Conservation (phyloP, 345 rosid genomes). For the Camelina sativa region DNA sequence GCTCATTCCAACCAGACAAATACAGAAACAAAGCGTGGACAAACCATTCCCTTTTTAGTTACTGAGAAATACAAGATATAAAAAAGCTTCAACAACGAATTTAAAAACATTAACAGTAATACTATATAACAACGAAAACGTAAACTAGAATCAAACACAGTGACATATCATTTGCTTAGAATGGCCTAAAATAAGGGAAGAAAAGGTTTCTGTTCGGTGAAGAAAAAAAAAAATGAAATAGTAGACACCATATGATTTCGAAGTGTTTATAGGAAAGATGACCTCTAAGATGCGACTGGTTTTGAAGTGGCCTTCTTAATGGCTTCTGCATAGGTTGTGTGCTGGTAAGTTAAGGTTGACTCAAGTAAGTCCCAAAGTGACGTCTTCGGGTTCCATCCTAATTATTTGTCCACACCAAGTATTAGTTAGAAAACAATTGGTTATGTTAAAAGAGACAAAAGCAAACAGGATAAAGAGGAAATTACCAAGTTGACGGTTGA, state of each 20-base stretch:
- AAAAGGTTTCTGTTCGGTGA: slow-evolving; percentile 27
- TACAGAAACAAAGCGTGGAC: slow-evolving; percentile 8
- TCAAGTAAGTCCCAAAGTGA: slow-evolving; percentile 96
- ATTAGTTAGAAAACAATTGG: slow-evolving; percentile 14
- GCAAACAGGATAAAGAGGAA: neutral
- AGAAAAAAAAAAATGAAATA: slow-evolving; percentile 30
- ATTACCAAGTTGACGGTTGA: slow-evolving; percentile 86
- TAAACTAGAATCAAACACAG: slow-evolving; percentile 39
- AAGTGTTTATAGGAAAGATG: slow-evolving; percentile 16
- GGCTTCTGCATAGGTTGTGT: slow-evolving; percentile 94
- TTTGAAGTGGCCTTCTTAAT: slow-evolving; percentile 73
- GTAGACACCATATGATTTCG: slow-evolving; percentile 27
- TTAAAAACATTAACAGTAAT: slow-evolving; percentile 27
- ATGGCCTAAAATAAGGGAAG: slow-evolving; percentile 29
- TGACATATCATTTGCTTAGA: slow-evolving; percentile 35
- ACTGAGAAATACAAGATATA: slow-evolving; percentile 31
- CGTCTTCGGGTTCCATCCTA: slow-evolving; percentile 98
- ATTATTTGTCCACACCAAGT: slow-evolving; percentile 1
- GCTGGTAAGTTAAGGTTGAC: slow-evolving; percentile 94
- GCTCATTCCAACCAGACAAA: neutral
- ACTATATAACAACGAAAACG: slow-evolving; percentile 38
- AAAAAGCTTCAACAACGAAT: slow-evolving; percentile 27
- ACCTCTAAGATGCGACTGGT: slow-evolving; percentile 58
- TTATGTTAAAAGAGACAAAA: slow-evolving; percentile 14
- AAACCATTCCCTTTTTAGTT: slow-evolving; percentile 28